phyloP scores from a whole-genome alignment of 2,329 filamentous ascomycete species.

The Sclerotinia sclerotiorum region DNA sequence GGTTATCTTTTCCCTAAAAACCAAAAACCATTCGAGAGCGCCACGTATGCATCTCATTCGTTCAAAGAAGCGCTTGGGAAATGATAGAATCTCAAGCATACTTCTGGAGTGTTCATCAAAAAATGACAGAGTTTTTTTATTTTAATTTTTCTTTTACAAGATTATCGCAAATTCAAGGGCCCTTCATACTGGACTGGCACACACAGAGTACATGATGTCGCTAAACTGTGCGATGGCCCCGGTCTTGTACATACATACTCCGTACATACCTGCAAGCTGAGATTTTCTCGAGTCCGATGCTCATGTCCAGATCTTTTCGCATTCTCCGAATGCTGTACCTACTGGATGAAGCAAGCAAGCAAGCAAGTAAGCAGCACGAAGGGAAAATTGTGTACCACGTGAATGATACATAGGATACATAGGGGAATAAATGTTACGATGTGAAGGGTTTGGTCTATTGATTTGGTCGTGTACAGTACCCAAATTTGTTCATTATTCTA shows the following conservation, averaged over 20 bases:
- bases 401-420: neutral
- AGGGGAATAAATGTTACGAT: conserved; percentile 1
- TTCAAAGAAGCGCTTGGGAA: conserved; percentile 16
- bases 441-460: conserved; percentile 2
- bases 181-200: neutral
- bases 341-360: conserved; percentile 12
- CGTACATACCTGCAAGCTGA: conserved; percentile 11
- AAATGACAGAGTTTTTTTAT: neutral
- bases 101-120: neutral
- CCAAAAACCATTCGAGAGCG: neutral
- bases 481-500: neutral
- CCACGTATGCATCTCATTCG: neutral
- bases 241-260: neutral
- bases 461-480: neutral
- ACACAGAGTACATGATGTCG: neutral
- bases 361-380: neutral
- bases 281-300: conserved; percentile 20
- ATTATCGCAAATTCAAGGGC: conserved; percentile 5
- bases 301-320: conserved; percentile 4
- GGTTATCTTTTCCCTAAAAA: neutral
- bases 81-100: conserved; percentile 1
- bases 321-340: conserved; percentile 15
- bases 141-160: neutral
- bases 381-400: conserved; percentile 7
- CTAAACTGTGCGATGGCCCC: neutral